Conservation (phyloP, 176 grass and related monocot genomes). For the Dactylis glomerata region DNA sequence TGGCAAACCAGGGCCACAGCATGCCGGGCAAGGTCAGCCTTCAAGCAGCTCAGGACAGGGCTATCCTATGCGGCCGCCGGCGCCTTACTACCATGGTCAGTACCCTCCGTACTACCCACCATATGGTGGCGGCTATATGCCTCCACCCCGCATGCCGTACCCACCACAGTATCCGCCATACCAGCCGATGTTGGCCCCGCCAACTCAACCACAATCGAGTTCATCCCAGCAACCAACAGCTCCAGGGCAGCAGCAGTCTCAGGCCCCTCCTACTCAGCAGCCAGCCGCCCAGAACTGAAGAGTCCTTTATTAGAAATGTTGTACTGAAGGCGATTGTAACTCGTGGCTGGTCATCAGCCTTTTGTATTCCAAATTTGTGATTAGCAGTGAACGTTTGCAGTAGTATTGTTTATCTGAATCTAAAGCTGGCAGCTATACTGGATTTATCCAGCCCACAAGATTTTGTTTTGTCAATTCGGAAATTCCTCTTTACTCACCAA, state of each 20-base stretch:
- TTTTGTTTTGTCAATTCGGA: constrained; percentile 1
- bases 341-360: neutral
- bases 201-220: constrained; percentile 36
- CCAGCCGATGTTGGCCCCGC: constrained; percentile 41
- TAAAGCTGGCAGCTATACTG: neutral
- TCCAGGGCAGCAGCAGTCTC: constrained; percentile 33
- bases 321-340: neutral
- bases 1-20: constrained; percentile 39
- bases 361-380: constrained; percentile 40
- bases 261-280: constrained; percentile 25
- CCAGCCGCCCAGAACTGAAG: constrained; percentile 36
- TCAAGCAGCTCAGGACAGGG: constrained; percentile 49
- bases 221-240: constrained; percentile 31
- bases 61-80: constrained; percentile 38
- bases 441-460: constrained; percentile 7
- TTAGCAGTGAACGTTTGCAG: neutral
- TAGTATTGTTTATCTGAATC: constrained; percentile 16
- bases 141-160: constrained; percentile 61
- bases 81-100: constrained; percentile 62
- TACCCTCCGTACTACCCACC: constrained; percentile 62
- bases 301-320: neutral
- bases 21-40: constrained; percentile 44
- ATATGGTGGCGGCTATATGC: constrained; percentile 55
- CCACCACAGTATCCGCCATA: constrained; percentile 68
- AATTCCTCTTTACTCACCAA: no score